These are phyloP conservation scores for Vaccinium vitisidaea DNA, from an alignment of 148 eudicot genomes.

Conservation along the genomic window DNA sequence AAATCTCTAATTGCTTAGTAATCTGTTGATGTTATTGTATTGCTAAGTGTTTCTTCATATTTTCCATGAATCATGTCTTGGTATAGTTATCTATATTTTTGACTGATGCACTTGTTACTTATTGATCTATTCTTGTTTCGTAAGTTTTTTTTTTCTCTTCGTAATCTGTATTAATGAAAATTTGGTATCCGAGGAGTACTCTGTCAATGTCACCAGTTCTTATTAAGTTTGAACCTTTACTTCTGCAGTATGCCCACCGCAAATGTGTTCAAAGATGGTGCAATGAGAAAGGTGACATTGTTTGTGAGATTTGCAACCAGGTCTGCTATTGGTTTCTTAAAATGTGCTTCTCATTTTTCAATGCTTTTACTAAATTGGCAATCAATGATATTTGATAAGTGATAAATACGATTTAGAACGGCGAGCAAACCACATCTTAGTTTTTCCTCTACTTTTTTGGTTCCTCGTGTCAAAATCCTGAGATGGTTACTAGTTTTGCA, in stretches of 20 bases:
- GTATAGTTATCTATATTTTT: background rate
- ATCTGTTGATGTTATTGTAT: background rate
- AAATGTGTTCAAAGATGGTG: conserved; percentile 86
- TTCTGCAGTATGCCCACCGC: conserved; percentile 78
- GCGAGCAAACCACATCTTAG: background rate
- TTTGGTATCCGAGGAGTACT: background rate
- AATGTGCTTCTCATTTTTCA: background rate
- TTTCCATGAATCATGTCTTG: background rate
- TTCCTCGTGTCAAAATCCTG: background rate
- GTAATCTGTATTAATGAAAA: background rate
- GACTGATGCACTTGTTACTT: background rate
- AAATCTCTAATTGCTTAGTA: background rate
- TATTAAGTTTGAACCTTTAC: background rate
- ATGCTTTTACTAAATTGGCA: background rate
- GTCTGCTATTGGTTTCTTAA: conserved; percentile 27
- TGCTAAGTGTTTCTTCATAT: background rate
- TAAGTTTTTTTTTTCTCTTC: background rate
- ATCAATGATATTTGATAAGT: background rate
- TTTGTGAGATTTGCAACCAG: conserved; percentile 80
- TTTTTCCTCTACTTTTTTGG: background rate
- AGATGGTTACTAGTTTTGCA: background rate
- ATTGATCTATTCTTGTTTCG: background rate
- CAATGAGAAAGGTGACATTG: conserved; percentile 72
- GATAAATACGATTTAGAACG: background rate
- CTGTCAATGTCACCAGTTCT: background rate